Conservation (phyloP, 2,329 filamentous ascomycete genomes). For the Elsinoe arachidis region DNA sequence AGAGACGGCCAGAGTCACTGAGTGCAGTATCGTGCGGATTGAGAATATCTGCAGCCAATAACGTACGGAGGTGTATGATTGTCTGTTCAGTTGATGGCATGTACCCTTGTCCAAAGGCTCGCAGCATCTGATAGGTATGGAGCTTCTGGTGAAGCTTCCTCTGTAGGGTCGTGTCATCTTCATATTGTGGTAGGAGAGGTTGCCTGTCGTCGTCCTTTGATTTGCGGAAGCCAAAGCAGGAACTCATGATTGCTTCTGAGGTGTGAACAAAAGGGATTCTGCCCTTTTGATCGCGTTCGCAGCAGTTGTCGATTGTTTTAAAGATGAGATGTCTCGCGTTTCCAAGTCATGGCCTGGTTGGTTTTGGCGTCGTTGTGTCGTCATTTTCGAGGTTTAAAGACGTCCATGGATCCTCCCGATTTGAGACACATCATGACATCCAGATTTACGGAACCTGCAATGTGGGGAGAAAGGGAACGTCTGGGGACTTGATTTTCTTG, state of each 20-base stretch:
- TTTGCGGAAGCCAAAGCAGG: conserved; percentile 55
- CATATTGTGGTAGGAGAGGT: conserved; percentile 73
- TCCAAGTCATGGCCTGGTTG: background rate
- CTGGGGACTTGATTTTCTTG: too few relatives aligned
- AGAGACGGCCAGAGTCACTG: conserved; percentile 65
- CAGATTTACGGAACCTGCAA: background rate
- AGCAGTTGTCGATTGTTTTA: background rate
- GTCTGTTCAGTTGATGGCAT: conserved; percentile 87
- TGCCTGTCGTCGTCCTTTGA: conserved; percentile 53
- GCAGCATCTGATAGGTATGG: conserved; percentile 84
- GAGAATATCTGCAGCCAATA: conserved; percentile 69
- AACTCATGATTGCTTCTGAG: conserved; percentile 40
- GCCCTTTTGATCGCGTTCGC: background rate
- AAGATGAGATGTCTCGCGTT: background rate
- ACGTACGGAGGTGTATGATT: conserved; percentile 67
- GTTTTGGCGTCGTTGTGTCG: conserved; percentile 8
- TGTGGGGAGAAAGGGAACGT: background rate
- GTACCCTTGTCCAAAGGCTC: conserved; percentile 72
- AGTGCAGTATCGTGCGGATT: conserved; percentile 67
- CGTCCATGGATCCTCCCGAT: background rate
- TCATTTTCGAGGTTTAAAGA: background rate
- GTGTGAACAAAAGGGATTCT: background rate
- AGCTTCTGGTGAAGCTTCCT: conserved; percentile 76
- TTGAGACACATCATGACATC: background rate
- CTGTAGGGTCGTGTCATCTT: conserved; percentile 72